phyloP scores from a whole-genome alignment of 345 rosid species.

The Lepidium didymum region DNA sequence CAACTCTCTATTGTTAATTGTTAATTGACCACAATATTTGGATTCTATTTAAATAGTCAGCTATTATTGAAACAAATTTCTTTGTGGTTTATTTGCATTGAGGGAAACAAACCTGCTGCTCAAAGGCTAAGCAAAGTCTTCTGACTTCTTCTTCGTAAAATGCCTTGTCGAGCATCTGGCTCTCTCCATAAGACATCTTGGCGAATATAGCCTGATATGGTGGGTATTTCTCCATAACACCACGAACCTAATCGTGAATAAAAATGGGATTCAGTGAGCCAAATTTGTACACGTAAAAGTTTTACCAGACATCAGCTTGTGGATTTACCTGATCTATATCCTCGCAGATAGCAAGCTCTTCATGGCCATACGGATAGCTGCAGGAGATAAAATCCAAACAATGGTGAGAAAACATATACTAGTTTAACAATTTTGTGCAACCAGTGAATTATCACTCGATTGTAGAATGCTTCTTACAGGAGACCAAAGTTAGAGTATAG shows the following conservation, averaged over 20 bases:
- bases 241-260: conserved; percentile 57
- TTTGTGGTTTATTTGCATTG: neutral
- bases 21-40: neutral
- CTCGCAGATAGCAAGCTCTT: conserved; percentile 83
- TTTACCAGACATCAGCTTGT: neutral
- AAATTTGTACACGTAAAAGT: neutral
- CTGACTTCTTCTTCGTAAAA: conserved; percentile 97
- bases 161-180: conserved; percentile 97
- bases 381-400: neutral
- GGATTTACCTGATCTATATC: conserved; percentile 73
- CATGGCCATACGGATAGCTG: conserved; percentile 85
- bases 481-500: conserved; percentile 90
- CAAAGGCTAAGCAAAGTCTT: conserved; percentile 94
- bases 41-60: too few species aligned
- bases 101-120: conserved; percentile 72
- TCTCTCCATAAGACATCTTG: conserved; percentile 87
- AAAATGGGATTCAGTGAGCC: neutral
- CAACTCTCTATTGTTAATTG: neutral
- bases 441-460: neutral
- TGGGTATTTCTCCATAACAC: conserved; percentile 86
- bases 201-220: conserved; percentile 68
- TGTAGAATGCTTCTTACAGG: conserved; percentile 43
- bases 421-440: neutral
- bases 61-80: neutral
- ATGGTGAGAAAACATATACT: neutral